Percentiles rank a stretch among this genome's conserved stretches.
Evolutionary conservation across 208 protist species (phyloP).

Genomic region (Wallacemonas sp.): DNA sequence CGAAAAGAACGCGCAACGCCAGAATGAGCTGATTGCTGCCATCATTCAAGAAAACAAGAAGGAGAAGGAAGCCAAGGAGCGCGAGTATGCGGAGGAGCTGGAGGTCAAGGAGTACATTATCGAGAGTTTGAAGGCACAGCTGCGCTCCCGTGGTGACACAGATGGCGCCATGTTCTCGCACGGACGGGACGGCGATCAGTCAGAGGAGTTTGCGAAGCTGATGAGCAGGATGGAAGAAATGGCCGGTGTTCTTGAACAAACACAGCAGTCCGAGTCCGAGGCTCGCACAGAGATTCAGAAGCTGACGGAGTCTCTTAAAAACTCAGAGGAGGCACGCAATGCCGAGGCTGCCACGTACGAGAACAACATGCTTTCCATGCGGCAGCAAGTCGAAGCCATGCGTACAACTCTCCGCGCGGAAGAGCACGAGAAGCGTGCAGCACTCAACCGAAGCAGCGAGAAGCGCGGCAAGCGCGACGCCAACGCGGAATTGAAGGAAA

Average conservation of each 20-base stretch:
- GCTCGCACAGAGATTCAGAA: conserved; percentile 53
- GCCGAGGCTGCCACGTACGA: conserved; percentile 69
- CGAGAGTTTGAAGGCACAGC: conserved; percentile 66
- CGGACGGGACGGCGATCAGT: conserved; percentile 37
- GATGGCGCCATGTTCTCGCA: conserved; percentile 27
- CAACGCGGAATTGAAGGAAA: conserved; percentile 43
- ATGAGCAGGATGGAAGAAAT: conserved; percentile 84
- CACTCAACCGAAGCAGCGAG: conserved; percentile 23
- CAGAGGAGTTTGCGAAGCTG: conserved; percentile 59
- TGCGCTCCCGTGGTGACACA: conserved; percentile 46
- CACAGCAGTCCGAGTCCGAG: conserved; percentile 70
- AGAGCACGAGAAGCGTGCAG: conserved; percentile 53
- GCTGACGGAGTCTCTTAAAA: conserved; percentile 57
- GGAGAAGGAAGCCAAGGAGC: conserved; percentile 84
- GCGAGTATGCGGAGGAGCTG: conserved; percentile 77
- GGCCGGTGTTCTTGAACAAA: conserved; percentile 58
- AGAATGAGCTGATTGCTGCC: conserved; percentile 80
- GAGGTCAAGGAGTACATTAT: conserved; percentile 80
- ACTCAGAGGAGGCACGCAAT: conserved; percentile 63
- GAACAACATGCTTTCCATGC: conserved; percentile 58
- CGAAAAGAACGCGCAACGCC: conserved; percentile 57
- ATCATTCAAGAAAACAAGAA: conserved; percentile 85
- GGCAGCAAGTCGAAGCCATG: conserved; percentile 60
- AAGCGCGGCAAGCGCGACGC: conserved; percentile 16
- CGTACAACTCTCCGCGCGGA: conserved; percentile 63